A percentile compares a stretch with the other conserved stretches of the same genome.
Evolutionary conservation across 2,329 filamentous ascomycete species (phyloP).

Genomic region (Hirsutella rhossiliensis): DNA sequence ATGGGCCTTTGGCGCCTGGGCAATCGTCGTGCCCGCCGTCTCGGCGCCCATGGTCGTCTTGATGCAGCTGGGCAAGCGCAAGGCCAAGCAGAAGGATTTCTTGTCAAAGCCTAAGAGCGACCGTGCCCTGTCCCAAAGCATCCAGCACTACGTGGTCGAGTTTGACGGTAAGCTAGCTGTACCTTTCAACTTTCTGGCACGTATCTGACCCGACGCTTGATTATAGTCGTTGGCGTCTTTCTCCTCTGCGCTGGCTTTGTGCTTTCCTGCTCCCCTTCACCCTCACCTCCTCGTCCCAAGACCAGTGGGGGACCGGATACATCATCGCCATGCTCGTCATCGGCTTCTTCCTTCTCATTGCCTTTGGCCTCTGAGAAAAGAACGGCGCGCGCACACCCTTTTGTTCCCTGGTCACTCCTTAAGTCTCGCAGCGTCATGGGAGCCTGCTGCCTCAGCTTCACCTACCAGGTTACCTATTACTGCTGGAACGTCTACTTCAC

Average conservation of each 20-base stretch:
- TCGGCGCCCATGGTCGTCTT: conserved; percentile 50
- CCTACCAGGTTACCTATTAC: conserved; percentile 30
- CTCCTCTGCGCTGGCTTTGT: conserved; percentile 41
- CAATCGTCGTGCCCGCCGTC: conserved; percentile 50
- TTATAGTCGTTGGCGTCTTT: conserved; percentile 45
- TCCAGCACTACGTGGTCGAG: no score
- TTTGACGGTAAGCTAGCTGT: no score
- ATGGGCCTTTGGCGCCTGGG: conserved; percentile 57
- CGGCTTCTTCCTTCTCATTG: conserved; percentile 42
- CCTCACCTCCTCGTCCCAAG: conserved; percentile 33
- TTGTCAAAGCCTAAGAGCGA: no score
- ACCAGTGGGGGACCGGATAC: conserved; percentile 31
- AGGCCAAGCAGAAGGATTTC: conserved; percentile 39
- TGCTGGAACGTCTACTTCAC: conserved; percentile 37
- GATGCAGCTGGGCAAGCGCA: conserved; percentile 42
- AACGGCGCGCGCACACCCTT: conserved; percentile 40
- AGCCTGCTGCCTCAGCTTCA: conserved; percentile 27
- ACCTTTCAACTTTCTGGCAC: no score
- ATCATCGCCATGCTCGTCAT: conserved; percentile 44
- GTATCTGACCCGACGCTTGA: no score
- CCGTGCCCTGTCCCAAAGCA: no score
- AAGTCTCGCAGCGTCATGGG: conserved; percentile 37
- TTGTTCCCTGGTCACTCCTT: conserved; percentile 42
- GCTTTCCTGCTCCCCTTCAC: conserved; percentile 56
- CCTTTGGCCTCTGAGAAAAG: conserved; percentile 45